phyloP scores from a whole-genome alignment of 2,329 filamentous ascomycete genomes.

The Fonsecaea monophora region DNA sequence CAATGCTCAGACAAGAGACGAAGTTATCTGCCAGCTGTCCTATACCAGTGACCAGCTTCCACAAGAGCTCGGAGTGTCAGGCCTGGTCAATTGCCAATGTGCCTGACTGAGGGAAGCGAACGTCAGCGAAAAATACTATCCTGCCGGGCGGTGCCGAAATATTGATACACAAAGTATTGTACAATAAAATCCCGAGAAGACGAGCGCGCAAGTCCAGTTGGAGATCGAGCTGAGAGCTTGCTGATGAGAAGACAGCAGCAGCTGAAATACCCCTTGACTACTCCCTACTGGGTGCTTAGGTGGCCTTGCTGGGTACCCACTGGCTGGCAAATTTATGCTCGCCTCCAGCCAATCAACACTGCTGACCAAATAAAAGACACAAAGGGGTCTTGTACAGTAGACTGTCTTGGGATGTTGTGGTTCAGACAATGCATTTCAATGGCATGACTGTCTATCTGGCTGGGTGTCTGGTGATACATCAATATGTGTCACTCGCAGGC shows the following conservation, averaged over 20 bases:
- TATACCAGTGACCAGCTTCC: neutral
- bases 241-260: constrained; percentile 7
- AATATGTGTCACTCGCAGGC: neutral
- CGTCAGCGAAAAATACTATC: neutral
- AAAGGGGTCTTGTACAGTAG: neutral
- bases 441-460: neutral
- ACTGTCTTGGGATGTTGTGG: neutral
- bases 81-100: constrained; percentile 10
- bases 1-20: neutral
- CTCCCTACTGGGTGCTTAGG: neutral
- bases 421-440: constrained; percentile 1
- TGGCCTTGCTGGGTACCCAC: neutral
- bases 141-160: constrained; percentile 1
- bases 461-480: constrained; percentile 6
- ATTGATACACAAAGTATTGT: constrained; percentile 16
- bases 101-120: constrained; percentile 3
- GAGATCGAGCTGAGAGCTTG: constrained; percentile 10
- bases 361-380: neutral
- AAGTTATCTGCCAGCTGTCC: neutral
- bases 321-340: constrained; percentile 2
- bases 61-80: neutral
- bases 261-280: constrained; percentile 1
- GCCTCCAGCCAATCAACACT: neutral
- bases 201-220: constrained; percentile 16
- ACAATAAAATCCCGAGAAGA: constrained; percentile 12